Base-by-base conservation (phyloP, 768 basidiomycete species). In the Tulasnella calospora region DNA sequence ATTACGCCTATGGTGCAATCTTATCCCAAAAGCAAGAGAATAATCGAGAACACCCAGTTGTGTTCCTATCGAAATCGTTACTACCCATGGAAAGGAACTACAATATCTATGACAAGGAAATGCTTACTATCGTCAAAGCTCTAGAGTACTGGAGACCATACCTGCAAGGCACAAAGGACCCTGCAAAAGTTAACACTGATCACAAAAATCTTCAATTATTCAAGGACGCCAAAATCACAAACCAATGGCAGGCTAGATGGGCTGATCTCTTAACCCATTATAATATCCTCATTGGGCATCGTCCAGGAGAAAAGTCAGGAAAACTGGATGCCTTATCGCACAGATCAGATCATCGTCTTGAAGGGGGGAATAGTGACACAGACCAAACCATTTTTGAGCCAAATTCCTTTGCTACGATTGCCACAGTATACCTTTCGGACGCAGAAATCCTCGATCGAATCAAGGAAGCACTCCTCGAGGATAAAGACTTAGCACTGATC, bases 221-320 rank as follows among this genome's bases (percentile, higher is more conserved):
- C 41, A 36, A 38, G 17, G 36, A 36, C 21, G 36, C 71, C 23
- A 10, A 38, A 15, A 38, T 85, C 13, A 82, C 89, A 0, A 88
- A 84, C 78, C 80, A 83, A 6, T 71, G 86, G 13, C 87, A 89
- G 82, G 86, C 85, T 0, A 78, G 84, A 9, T 89, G 88, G 88
- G 82, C 84, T 0, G 78, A 83, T 0, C 81, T 83, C 21, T 82
- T 89, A 0, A 80, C 84, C 0, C 81, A 85, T 12, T 87, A 84
- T 78, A 81, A 86, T 55, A 86, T 85, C 61, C 35, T 30, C 27
- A 55, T 79, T 85, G 80, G 80, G 71, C 76, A 86, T 84, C 12
- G 85, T 84, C 13, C 76, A 36, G 71, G 71, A 27, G 23, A 4
- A 2, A 36, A 17, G 9, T 71, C 71, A 23, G 41, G 36, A 19